Evolutionary conservation across 1,139 yeast genomes (phyloP), one percentile per base, ranked within the genome.

Genomic region (Debaryomyces psychrophilus): DNA sequence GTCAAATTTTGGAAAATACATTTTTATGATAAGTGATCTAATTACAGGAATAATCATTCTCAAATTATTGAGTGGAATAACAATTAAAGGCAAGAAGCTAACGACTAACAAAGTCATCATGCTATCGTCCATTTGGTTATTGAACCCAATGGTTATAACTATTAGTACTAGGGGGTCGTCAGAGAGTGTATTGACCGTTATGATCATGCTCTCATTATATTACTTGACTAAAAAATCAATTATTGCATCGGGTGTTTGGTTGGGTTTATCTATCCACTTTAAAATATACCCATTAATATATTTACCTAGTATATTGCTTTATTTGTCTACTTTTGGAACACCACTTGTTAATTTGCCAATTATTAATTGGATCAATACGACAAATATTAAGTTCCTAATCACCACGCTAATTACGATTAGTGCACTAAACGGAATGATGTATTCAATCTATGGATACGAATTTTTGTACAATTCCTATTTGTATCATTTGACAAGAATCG

Each of bases 131-230:
- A 70, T 90, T 3, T 93, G 99, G 99, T 72, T 93, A 34, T 73
- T 90, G 55, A 93, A 93, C 63, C 99, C 99, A 9, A 88, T 93
- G 95, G 99, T 92, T 0, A 82, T 87, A 27, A 90, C 96, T 1
- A 93, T 93, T 37, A 85, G 95, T 51, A 90, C 98, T 0, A 72
- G 99, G 46, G 99, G 99, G 0, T 88, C 95, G 17, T 87, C 97
- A 0, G 99, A 93, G 61, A 92, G 97, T 51, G 75, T 93, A 1
- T 69, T 93, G 39, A 90, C 96, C 1, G 92, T 88, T 22, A 71
- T 92, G 57, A 79, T 90, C 3, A 79, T 90, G 77, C 63, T 77
- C 11, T 71, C 85, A 37, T 70, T 88, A 2, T 83, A 80, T 53
- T 66, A 55, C 35, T 58, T 82, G 31, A 49, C 69, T 29, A 65